Evolutionary conservation across 495 filamentous ascomycete genomes (phyloP).

Genomic region (Echria macrotheca): DNA sequence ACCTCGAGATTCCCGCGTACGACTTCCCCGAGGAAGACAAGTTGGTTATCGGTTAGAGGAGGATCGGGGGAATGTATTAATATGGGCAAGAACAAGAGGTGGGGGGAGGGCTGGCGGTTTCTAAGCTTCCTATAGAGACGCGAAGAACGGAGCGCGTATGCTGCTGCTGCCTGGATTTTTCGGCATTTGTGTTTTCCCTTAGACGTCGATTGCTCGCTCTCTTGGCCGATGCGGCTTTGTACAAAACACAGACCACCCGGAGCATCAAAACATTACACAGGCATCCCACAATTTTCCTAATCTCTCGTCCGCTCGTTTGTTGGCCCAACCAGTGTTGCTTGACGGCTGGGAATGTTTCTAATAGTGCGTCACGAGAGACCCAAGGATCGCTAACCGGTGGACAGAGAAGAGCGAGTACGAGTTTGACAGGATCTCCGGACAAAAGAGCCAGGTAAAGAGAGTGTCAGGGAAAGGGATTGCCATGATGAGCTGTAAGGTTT

Average conservation of each 20-base stretch:
- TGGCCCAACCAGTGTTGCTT: background rate
- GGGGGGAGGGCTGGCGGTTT: constrained; percentile 11
- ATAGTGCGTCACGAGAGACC: too few species aligned
- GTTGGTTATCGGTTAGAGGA: constrained; percentile 70
- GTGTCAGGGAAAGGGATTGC: constrained; percentile 2
- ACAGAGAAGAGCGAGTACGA: too few species aligned
- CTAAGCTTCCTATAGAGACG: constrained; percentile 19
- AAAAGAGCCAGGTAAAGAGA: constrained; percentile 4
- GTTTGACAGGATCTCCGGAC: constrained; percentile 3
- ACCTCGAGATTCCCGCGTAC: constrained; percentile 92
- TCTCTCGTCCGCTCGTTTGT: background rate
- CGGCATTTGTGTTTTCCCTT: constrained; percentile 13
- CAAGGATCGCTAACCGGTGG: too few species aligned
- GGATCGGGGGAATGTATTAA: constrained; percentile 16
- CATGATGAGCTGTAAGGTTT: constrained; percentile 1
- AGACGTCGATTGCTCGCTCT: constrained; percentile 9
- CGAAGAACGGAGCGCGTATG: constrained; percentile 10
- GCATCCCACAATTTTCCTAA: background rate
- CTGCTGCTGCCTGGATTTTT: constrained; percentile 10
- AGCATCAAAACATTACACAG: constrained; percentile 15
- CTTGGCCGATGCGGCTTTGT: constrained; percentile 15
- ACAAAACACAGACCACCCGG: constrained; percentile 13
- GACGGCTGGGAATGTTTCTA: background rate
- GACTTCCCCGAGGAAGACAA: constrained; percentile 74
- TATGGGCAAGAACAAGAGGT: constrained; percentile 16